Evolutionary conservation across 371 early-diverging fungal genomes (phyloP), one percentile per base, ranked within the genome.

Genomic region (Nematocida parisii): DNA sequence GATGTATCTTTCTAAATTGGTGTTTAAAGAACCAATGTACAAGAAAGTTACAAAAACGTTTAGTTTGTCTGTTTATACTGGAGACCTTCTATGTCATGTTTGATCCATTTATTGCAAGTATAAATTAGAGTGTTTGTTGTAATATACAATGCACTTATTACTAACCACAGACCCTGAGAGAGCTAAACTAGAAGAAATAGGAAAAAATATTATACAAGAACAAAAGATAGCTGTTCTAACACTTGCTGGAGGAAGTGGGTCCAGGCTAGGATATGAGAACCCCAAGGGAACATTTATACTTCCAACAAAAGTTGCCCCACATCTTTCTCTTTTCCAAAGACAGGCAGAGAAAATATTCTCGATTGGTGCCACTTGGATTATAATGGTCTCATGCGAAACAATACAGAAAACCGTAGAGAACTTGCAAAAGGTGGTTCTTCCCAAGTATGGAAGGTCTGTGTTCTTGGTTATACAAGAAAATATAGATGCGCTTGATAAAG

Each of bases 231-330:
- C 55, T 18, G 77, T 81, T 15, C 2, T 81, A 11, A 72, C 86
- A 11, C 70, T 87, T 42, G 73, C 84, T 45, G 87, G 87, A 0
- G 87, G 87, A 15, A 82, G 84, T 61, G 87, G 87, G 3, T 82
- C 86, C 3, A 20, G 87, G 22, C 83, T 87, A 5, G 86, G 86
- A 13, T 72, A 27, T 52, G 61, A 60, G 20, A 54, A 46, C 2
- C 87, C 87, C 13, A 87, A 87, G 72, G 87, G 86, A 6, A 24
- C 72, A 1, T 84, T 85, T 71, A 62, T 81, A 62, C 73, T 87
- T 33, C 54, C 72, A 62, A 72, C 75, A n/a, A 66, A 44, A 33
- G 54, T 60, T 6, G 55, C 73, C 24, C 66, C 66, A 54, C 5
- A 11, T 5, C 61, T 18, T 20, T 72, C 71, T 46, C 61, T 87